A percentile compares a stretch with the other conserved stretches of the same genome.
Conservation (phyloP, 2,329 filamentous ascomycete genomes). For the Penicillium sp. region DNA sequence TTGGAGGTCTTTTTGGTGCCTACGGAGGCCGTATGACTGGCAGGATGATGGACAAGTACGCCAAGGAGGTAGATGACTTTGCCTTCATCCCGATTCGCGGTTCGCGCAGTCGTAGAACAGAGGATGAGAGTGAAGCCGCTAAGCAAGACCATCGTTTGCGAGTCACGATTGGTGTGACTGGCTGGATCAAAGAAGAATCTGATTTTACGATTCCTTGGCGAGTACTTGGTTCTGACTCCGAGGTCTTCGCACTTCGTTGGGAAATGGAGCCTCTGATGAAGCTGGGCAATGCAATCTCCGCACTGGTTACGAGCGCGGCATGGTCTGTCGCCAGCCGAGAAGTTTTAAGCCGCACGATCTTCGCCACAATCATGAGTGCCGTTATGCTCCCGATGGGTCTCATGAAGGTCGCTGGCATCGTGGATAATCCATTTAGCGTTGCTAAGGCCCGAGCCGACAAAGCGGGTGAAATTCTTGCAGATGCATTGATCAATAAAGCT, state of each 20-base stretch:
- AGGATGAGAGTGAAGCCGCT: conserved; percentile 40
- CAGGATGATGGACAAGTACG: conserved; percentile 85
- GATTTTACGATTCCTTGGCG: conserved; percentile 78
- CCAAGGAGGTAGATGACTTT: conserved; percentile 83
- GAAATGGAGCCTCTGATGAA: conserved; percentile 75
- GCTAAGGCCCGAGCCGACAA: conserved; percentile 76
- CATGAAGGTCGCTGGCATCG: conserved; percentile 62
- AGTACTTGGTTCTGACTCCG: conserved; percentile 67
- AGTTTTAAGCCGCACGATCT: conserved; percentile 69
- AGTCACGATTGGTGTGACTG: conserved; percentile 78
- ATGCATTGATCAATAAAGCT: conserved; percentile 75
- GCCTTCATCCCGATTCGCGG: conserved; percentile 73
- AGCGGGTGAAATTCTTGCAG: conserved; percentile 74
- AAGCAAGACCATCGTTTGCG: conserved; percentile 65
- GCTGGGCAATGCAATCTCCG: conserved; percentile 73
- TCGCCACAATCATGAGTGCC: conserved; percentile 62
- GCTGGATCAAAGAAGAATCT: conserved; percentile 72
- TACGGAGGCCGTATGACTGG: conserved; percentile 80
- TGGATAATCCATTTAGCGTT: conserved; percentile 81
- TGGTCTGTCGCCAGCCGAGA: conserved; percentile 72
- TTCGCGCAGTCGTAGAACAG: conserved; percentile 43
- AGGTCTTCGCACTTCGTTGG: conserved; percentile 81
- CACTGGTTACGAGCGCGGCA: conserved; percentile 74
- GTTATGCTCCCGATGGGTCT: conserved; percentile 70
- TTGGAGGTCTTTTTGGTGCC: conserved; percentile 87